Conservation (phyloP, 2,329 filamentous ascomycete genomes). For the Didymella lethalis region DNA sequence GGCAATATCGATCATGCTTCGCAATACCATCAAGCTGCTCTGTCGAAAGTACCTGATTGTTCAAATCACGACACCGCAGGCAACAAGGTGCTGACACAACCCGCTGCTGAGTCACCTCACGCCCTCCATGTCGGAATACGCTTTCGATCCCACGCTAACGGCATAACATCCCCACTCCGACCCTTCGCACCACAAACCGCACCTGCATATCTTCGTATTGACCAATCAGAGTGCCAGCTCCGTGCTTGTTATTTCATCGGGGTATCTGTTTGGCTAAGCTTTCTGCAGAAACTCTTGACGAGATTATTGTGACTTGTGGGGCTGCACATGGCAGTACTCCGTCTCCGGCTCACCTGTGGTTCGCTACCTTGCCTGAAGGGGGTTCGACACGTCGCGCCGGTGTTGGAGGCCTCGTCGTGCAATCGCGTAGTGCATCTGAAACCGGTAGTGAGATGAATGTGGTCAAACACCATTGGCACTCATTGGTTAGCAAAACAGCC, state of each 20-base stretch:
- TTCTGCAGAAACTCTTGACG: constrained; percentile 2
- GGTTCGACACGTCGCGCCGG: background rate
- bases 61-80: constrained; percentile 1
- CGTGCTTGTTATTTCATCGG: background rate
- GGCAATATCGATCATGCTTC: background rate
- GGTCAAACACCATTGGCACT: background rate
- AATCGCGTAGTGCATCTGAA: background rate
- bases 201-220: background rate
- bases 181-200: background rate
- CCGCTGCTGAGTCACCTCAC: constrained; percentile 14
- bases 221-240: constrained; percentile 5
- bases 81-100: constrained; percentile 3
- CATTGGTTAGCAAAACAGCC: constrained; percentile 1
- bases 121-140: constrained; percentile 14
- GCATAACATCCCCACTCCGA: constrained; percentile 11
- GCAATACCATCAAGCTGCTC: background rate
- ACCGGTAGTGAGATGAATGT: background rate
- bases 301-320: constrained; percentile 8
- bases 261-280: background rate
- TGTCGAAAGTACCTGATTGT: background rate
- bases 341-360: background rate
- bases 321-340: background rate
- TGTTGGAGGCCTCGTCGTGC: constrained; percentile 7
- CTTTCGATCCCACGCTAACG: constrained; percentile 5
- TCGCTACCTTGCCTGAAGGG: constrained; percentile 1